These are phyloP conservation scores for Magnusiomyces ingens DNA, from an alignment of 1,139 yeast genomes.

Conservation along the genomic window DNA sequence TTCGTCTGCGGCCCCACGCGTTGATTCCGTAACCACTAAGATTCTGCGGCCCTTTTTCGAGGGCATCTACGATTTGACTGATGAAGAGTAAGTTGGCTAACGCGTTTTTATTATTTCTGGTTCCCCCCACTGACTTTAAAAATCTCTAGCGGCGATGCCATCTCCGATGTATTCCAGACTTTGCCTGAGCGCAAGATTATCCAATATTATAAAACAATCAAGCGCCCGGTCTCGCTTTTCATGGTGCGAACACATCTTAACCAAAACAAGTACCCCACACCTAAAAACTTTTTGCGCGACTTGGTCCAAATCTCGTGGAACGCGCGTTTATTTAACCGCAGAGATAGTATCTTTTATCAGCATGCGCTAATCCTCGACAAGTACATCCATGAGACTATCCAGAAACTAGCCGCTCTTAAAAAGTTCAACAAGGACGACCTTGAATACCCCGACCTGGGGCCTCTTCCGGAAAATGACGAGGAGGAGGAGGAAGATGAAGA, in stretches of 20 bases:
- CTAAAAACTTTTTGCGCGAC: conserved; percentile 68
- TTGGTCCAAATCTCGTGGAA: conserved; percentile 83
- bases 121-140: not conserved
- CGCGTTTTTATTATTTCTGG: not conserved
- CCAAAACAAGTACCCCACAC: conserved; percentile 46
- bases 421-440: conserved; percentile 37
- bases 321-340: conserved; percentile 75
- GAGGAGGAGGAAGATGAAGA: conserved; percentile 17
- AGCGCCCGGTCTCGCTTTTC: conserved; percentile 43
- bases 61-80: conserved; percentile 29
- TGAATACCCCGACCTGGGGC: conserved; percentile 65
- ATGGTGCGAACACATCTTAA: conserved; percentile 42
- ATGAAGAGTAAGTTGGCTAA: conserved; percentile 20
- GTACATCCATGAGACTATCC: conserved; percentile 50
- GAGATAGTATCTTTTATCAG: conserved; percentile 56
- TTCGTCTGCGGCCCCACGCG: conserved; percentile 3
- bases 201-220: conserved; percentile 43
- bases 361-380: conserved; percentile 69
- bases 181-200: conserved; percentile 40
- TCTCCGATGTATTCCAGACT: conserved; percentile 39
- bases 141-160: conserved; percentile 27
- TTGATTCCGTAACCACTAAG: conserved; percentile 8
- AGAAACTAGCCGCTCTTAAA: conserved; percentile 42
- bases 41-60: conserved; percentile 27
- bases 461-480: conserved; percentile 44